A percentile compares a stretch with the other conserved stretches of the same genome.
These are phyloP conservation scores for Hypoxylon fuscum DNA, from an alignment of 495 filamentous ascomycete species.

Conservation along the genomic window DNA sequence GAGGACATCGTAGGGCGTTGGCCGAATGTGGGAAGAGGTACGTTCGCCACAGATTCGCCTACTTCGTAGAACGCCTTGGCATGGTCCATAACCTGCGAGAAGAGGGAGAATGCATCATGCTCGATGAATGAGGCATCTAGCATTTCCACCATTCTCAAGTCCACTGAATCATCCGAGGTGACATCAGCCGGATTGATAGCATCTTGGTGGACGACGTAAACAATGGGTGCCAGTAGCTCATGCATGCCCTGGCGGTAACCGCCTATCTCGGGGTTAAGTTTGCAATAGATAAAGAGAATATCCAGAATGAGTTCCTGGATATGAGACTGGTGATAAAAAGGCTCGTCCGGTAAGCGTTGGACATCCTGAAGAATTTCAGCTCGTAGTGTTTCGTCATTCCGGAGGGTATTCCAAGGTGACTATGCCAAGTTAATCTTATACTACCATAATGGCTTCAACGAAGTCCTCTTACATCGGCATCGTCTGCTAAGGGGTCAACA, in stretches of 20 bases:
- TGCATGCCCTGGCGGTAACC: constrained; percentile 97
- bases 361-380: constrained; percentile 97
- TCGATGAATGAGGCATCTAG: constrained; percentile 79
- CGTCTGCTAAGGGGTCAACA: constrained; percentile 87
- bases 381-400: constrained; percentile 82
- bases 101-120: constrained; percentile 90
- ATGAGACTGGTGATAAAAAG: constrained; percentile 81
- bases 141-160: constrained; percentile 64
- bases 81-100: constrained; percentile 84
- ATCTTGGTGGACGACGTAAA: constrained; percentile 88
- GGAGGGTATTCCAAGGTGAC: constrained; percentile 90
- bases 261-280: constrained; percentile 85
- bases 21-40: constrained; percentile 12
- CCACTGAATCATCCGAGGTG: constrained; percentile 42
- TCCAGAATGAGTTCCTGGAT: constrained; percentile 87
- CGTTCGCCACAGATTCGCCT: constrained; percentile 44
- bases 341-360: constrained; percentile 89
- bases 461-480: constrained; percentile 70
- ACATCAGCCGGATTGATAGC: constrained; percentile 61
- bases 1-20: constrained; percentile 60
- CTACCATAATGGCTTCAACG: neutral
- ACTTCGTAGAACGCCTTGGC: constrained; percentile 88
- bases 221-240: constrained; percentile 87
- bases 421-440: constrained; percentile 50
- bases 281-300: constrained; percentile 92